Conservation (phyloP, 2,329 filamentous ascomycete genomes). For the Pezicula radicicola region DNA sequence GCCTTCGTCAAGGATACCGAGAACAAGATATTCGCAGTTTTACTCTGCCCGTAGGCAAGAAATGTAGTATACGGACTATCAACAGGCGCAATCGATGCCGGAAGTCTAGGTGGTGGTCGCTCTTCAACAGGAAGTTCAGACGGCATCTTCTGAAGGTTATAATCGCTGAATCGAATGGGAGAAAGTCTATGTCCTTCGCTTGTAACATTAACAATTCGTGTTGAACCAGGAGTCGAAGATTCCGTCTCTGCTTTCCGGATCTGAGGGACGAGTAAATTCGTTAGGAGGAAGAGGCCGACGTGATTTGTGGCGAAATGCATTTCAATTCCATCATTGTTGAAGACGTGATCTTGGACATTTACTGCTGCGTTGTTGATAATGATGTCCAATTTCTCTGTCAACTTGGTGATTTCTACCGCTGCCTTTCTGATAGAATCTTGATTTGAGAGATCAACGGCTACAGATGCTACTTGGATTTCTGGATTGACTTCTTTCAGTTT, state of each 20-base stretch:
- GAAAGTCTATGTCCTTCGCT: slow-evolving; percentile 34
- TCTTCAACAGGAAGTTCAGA: slow-evolving; percentile 11
- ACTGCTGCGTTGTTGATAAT: slow-evolving; percentile 40
- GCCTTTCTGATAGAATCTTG: slow-evolving; percentile 36
- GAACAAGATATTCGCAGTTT: slow-evolving; percentile 36
- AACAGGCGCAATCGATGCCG: not conserved
- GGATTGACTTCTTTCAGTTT: not conserved
- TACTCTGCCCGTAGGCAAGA: slow-evolving; percentile 37
- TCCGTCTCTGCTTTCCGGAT: not conserved
- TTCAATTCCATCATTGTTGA: slow-evolving; percentile 35
- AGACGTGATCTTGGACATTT: slow-evolving; percentile 22
- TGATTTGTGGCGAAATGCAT: slow-evolving; percentile 24
- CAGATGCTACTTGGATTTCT: not conserved
- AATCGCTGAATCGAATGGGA: slow-evolving; percentile 33
- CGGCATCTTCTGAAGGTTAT: slow-evolving; percentile 25
- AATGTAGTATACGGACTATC: slow-evolving; percentile 21
- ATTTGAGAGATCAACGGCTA: slow-evolving; percentile 33
- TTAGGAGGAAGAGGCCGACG: slow-evolving; percentile 24
- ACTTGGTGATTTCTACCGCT: slow-evolving; percentile 32
- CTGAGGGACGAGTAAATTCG: slow-evolving; percentile 21
- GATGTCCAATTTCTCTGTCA: slow-evolving; percentile 34
- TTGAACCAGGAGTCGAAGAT: slow-evolving; percentile 1
- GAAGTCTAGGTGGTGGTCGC: slow-evolving; percentile 3
- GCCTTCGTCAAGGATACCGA: not conserved
- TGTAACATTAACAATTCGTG: slow-evolving; percentile 33